These are phyloP conservation scores for Panicum hallii DNA, from an alignment of 202 grass and related monocot species.

Conservation along the genomic window DNA sequence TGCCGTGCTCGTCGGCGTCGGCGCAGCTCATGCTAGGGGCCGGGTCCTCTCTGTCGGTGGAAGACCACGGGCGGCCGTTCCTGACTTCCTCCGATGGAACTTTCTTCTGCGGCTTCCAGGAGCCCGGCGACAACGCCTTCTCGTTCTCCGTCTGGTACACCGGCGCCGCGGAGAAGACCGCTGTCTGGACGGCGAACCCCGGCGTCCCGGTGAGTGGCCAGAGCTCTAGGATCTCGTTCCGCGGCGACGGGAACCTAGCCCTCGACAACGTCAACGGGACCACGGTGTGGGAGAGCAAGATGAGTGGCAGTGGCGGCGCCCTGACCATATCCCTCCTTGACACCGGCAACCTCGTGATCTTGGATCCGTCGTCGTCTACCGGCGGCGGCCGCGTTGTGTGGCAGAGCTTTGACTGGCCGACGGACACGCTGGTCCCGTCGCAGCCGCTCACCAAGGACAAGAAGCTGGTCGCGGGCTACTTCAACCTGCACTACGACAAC, in stretches of 20 bases:
- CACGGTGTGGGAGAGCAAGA: slow-evolving; percentile 52
- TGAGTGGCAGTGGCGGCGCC: not conserved
- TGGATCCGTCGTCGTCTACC: not conserved
- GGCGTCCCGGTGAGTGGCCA: slow-evolving; percentile 47
- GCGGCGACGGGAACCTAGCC: slow-evolving; percentile 41
- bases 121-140: slow-evolving; percentile 42
- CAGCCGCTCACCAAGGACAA: slow-evolving; percentile 50
- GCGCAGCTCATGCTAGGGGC: not conserved
- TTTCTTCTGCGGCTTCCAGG: slow-evolving; percentile 54
- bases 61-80: slow-evolving; percentile 41
- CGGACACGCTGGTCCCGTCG: slow-evolving; percentile 61
- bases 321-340: slow-evolving; percentile 39
- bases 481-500: slow-evolving; percentile 58
- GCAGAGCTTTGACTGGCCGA: slow-evolving; percentile 63
- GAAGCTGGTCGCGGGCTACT: slow-evolving; percentile 40
- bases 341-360: slow-evolving; percentile 60
- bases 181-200: slow-evolving; percentile 65
- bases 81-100: slow-evolving; percentile 43
- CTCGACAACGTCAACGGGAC: slow-evolving; percentile 52
- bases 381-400: not conserved
- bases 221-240: slow-evolving; percentile 34
- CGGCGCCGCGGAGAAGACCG: slow-evolving; percentile 19
- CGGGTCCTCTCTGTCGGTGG: slow-evolving; percentile 42
- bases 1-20: not conserved
- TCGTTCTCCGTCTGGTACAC: slow-evolving; percentile 64